Percentiles rank a stretch among this genome's conserved stretches.
Evolutionary conservation across 257 asterid genomes (phyloP).

Genomic region (Rhazya stricta): DNA sequence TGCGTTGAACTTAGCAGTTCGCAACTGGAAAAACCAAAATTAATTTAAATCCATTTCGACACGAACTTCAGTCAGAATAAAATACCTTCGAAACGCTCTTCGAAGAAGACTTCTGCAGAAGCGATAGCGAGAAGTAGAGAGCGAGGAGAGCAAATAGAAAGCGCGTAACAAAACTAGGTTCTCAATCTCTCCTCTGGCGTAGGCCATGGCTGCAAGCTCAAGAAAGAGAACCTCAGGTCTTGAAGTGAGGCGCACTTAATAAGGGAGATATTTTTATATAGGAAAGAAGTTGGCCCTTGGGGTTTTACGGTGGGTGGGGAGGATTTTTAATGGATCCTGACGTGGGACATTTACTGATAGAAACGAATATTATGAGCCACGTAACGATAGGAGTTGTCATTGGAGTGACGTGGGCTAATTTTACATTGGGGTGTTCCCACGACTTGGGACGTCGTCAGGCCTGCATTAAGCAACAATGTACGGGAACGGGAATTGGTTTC

Average conservation of each 20-base stretch:
- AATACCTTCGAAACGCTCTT: constrained; percentile 85
- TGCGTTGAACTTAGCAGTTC: not conserved
- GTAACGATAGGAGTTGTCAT: constrained; percentile 33
- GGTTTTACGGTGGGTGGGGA: constrained; percentile 16
- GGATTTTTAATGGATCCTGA: constrained; percentile 17
- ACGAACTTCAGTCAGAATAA: not conserved
- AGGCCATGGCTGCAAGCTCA: constrained; percentile 51
- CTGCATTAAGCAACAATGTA: constrained; percentile 20
- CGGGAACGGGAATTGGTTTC: not conserved
- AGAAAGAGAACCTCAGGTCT: not conserved
- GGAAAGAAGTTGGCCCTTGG: constrained; percentile 6
- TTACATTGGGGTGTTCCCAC: constrained; percentile 44
- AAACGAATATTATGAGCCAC: constrained; percentile 22
- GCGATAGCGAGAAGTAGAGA: constrained; percentile 46
- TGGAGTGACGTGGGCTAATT: constrained; percentile 47
- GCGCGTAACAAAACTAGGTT: constrained; percentile 42
- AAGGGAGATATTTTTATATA: not conserved
- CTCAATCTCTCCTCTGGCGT: constrained; percentile 35
- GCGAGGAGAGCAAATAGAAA: constrained; percentile 47
- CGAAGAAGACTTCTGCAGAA: constrained; percentile 72
- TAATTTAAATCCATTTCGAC: not conserved
- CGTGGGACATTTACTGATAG: constrained; percentile 20
- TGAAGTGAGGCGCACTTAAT: not conserved
- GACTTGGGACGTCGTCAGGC: constrained; percentile 22
- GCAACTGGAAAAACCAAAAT: not conserved